phyloP scores from a whole-genome alignment of 768 basidiomycete genomes.

The Termitomyces sp. region DNA sequence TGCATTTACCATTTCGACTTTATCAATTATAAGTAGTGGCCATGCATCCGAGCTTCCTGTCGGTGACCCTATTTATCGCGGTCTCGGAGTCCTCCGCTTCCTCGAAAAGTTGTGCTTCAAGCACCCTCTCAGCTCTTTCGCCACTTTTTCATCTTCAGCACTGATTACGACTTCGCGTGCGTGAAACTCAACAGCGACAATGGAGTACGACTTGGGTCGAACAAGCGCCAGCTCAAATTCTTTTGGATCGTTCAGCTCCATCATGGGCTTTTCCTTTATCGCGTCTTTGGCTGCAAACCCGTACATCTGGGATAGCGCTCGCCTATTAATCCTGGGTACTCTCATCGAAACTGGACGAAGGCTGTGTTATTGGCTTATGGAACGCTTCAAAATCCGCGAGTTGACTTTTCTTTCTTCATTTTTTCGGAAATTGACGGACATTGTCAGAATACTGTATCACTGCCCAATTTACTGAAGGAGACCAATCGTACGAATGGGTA shows the following conservation, averaged over 20 bases:
- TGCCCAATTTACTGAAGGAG: constrained; percentile 40
- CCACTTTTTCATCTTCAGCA: background rate
- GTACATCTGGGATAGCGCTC: constrained; percentile 21
- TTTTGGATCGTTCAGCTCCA: constrained; percentile 16
- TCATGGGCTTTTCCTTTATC: constrained; percentile 32
- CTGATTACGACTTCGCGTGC: background rate
- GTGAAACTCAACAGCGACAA: background rate
- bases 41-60: background rate
- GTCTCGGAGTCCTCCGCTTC: background rate
- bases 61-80: background rate
- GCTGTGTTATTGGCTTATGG: constrained; percentile 31
- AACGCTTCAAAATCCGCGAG: constrained; percentile 34
- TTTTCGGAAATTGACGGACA: background rate
- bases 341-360: constrained; percentile 35
- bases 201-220: background rate
- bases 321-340: constrained; percentile 27
- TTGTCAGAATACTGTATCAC: constrained; percentile 36
- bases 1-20: background rate
- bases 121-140: background rate
- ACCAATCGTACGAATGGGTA: constrained; percentile 47
- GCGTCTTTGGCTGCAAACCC: constrained; percentile 22
- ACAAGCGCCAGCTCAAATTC: background rate
- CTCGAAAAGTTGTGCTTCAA: background rate
- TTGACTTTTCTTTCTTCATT: background rate
- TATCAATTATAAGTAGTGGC: background rate